Evolutionary conservation across 2,329 filamentous ascomycete species (phyloP).

Genomic region (Truncatella angustata): DNA sequence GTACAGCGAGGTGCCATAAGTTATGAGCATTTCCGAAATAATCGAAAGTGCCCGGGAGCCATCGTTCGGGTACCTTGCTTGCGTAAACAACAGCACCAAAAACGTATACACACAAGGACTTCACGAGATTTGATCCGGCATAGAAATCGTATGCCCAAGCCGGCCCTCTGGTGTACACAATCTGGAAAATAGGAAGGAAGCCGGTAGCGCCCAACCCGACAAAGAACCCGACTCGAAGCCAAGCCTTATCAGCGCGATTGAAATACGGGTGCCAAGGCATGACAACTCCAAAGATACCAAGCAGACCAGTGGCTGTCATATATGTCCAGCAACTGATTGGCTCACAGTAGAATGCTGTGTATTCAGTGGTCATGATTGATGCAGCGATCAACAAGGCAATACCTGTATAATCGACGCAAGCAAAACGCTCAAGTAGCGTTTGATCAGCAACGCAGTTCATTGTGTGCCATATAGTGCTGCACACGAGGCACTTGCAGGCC

Average conservation of each 20-base stretch:
- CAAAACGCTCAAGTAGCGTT: conserved; percentile 86
- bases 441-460: conserved; percentile 97
- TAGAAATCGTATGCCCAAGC: conserved; percentile 88
- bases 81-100: conserved; percentile 84
- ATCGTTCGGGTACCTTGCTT: conserved; percentile 88
- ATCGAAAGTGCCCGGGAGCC: conserved; percentile 90
- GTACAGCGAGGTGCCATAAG: conserved; percentile 87
- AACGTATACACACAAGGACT: conserved; percentile 85
- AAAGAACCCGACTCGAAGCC: conserved; percentile 89
- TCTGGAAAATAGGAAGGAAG: conserved; percentile 83
- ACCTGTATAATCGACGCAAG: conserved; percentile 96
- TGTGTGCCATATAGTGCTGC: conserved; percentile 96
- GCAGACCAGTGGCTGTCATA: conserved; percentile 74
- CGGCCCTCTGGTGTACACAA: conserved; percentile 74
- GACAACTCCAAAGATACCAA: conserved; percentile 85
- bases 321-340: conserved; percentile 83
- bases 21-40: conserved; percentile 96
- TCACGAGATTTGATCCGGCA: conserved; percentile 68
- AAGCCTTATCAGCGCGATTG: conserved; percentile 89
- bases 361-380: conserved; percentile 97
- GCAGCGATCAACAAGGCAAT: conserved; percentile 94
- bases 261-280: conserved; percentile 96
- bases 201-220: conserved; percentile 83
- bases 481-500: conserved; percentile 90
- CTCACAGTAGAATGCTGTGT: conserved; percentile 98